phyloP scores from a whole-genome alignment of 2,329 filamentous ascomycete genomes.

The Exophiala viscosa region DNA sequence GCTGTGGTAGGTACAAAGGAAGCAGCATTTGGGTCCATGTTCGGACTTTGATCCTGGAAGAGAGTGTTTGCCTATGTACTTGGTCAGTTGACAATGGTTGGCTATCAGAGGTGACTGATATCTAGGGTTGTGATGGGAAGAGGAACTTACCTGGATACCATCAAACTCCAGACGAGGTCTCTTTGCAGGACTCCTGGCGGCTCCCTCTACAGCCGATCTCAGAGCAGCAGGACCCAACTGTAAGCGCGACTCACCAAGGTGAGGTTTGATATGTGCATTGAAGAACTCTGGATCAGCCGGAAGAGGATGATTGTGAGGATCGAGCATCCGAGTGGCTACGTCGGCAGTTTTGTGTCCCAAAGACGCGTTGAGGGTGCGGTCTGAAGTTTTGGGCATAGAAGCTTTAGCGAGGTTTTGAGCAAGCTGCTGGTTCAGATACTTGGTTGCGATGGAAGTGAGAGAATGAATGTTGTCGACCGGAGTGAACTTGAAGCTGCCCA shows the following conservation, averaged over 20 bases:
- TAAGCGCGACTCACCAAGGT: constrained; percentile 23
- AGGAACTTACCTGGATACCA: background rate
- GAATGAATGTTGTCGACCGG: constrained; percentile 21
- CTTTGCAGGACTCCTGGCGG: constrained; percentile 16
- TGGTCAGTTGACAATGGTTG: too few species aligned
- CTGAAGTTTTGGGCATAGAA: background rate
- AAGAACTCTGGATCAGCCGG: constrained; percentile 20
- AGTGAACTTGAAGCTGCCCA: constrained; percentile 30
- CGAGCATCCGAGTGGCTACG: background rate
- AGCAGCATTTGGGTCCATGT: constrained; percentile 14
- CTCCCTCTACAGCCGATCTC: constrained; percentile 23
- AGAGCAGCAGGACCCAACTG: constrained; percentile 24
- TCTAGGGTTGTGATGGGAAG: background rate
- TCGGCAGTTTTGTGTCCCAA: background rate
- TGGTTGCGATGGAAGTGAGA: constrained; percentile 7
- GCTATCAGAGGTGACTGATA: too few species aligned
- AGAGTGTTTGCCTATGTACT: background rate
- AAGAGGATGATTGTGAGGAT: background rate
- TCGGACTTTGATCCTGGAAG: background rate
- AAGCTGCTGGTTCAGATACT: constrained; percentile 11
- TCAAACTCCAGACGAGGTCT: background rate
- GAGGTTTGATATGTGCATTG: constrained; percentile 24
- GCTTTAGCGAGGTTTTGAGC: constrained; percentile 2
- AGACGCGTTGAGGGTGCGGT: background rate
- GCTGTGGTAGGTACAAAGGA: constrained; percentile 5